Percentiles rank a stretch among this genome's conserved stretches.
Evolutionary conservation across 2,329 filamentous ascomycete genomes (phyloP).

Genomic region (Diplodia seriata): DNA sequence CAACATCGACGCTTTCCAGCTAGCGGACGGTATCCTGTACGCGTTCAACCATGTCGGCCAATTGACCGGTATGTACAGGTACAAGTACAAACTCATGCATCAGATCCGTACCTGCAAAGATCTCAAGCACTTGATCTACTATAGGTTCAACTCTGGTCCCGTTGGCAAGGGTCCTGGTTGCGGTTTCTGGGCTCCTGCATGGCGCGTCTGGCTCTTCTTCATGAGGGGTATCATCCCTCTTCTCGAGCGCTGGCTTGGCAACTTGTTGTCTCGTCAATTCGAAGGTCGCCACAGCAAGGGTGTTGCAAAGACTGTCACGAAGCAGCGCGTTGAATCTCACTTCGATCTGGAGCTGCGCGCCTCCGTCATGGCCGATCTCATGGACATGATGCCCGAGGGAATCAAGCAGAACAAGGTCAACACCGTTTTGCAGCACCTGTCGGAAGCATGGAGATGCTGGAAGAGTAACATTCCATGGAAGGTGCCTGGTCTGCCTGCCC

Average conservation of each 20-base stretch:
- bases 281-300: conserved; percentile 98
- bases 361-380: conserved; percentile 97
- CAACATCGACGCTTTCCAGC: conserved; percentile 98
- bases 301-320: conserved; percentile 98
- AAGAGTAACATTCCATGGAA: conserved; percentile 99
- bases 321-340: conserved; percentile 98
- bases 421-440: conserved; percentile 94
- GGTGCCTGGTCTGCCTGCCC: conserved; percentile 92
- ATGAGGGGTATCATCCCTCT: conserved; percentile 98
- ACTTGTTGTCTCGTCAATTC: conserved; percentile 94
- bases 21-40: conserved; percentile 98
- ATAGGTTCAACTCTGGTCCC: conserved; percentile 95
- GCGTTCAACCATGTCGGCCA: conserved; percentile 99
- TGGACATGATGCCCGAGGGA: conserved; percentile 99
- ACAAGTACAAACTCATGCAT: conserved; percentile 99
- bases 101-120: conserved; percentile 99
- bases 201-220: conserved; percentile 99
- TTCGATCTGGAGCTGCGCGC: conserved; percentile 97
- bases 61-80: conserved; percentile 98
- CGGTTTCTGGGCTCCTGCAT: conserved; percentile 98
- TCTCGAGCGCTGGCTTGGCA: conserved; percentile 95
- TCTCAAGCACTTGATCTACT: conserved; percentile 98
- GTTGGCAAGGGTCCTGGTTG: conserved; percentile 98
- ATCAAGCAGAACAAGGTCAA: conserved; percentile 99
- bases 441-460: conserved; percentile 99